A percentile compares a stretch with the other conserved stretches of the same genome.
Conservation (phyloP, 768 basidiomycete species). For the Leccinum sublutescens region DNA sequence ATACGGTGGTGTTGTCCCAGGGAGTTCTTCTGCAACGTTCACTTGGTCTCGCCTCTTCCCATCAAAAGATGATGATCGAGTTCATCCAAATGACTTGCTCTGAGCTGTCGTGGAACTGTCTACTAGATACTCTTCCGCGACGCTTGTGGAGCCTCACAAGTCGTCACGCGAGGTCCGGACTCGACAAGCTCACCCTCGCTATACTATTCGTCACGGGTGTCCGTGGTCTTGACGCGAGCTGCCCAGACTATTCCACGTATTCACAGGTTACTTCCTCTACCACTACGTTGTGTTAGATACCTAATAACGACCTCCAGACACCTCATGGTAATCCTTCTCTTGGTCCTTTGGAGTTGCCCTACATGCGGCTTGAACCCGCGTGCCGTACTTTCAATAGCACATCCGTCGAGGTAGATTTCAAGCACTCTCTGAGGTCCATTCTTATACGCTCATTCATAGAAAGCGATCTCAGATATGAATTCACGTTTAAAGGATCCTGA, state of each 20-base stretch:
- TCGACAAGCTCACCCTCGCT: slow-evolving; percentile 22
- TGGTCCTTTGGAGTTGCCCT: slow-evolving; percentile 64
- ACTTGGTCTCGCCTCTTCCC: background rate
- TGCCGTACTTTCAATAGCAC: slow-evolving; percentile 78
- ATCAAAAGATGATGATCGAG: slow-evolving; percentile 6
- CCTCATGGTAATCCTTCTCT: slow-evolving; percentile 60
- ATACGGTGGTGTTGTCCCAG: background rate
- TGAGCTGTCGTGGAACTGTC: slow-evolving; percentile 7
- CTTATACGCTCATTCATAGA: slow-evolving; percentile 35
- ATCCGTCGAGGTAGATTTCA: slow-evolving; percentile 60
- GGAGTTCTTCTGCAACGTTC: background rate
- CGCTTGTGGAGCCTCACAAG: slow-evolving; percentile 10
- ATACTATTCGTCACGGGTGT: slow-evolving; percentile 22
- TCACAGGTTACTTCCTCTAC: slow-evolving; percentile 42
- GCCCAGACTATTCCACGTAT: slow-evolving; percentile 62
- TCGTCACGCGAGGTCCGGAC: slow-evolving; percentile 19
- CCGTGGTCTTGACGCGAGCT: slow-evolving; percentile 34
- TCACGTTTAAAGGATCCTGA: slow-evolving; percentile 71
- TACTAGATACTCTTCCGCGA: background rate
- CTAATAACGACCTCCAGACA: slow-evolving; percentile 33
- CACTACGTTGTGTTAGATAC: background rate
- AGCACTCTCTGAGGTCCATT: background rate
- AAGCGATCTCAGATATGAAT: slow-evolving; percentile 76
- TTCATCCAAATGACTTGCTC: slow-evolving; percentile 9
- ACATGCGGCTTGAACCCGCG: slow-evolving; percentile 65